Evolutionary conservation across 371 early-diverging fungal genomes (phyloP).

Genomic region (Mucor saturninus): DNA sequence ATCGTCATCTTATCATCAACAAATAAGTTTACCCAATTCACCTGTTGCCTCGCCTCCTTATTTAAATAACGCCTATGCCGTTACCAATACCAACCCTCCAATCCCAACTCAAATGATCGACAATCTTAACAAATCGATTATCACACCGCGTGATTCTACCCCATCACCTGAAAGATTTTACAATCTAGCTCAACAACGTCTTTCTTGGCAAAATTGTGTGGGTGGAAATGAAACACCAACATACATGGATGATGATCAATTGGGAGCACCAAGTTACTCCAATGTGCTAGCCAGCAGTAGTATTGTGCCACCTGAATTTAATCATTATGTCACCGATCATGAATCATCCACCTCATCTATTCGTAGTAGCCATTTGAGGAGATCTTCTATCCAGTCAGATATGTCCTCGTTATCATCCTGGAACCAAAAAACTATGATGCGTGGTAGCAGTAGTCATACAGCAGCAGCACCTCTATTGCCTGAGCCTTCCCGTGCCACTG

Average conservation of each 20-base stretch:
- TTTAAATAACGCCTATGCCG: not conserved
- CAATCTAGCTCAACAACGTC: conserved; percentile 46
- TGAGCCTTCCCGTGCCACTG: not conserved
- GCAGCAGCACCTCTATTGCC: not conserved
- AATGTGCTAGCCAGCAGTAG: not conserved
- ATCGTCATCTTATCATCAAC: conserved; percentile 1
- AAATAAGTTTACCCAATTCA: conserved; percentile 24
- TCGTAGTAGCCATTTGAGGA: conserved; percentile 46
- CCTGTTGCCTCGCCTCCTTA: conserved; percentile 26
- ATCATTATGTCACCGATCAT: conserved; percentile 42
- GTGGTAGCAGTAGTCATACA: conserved; percentile 1
- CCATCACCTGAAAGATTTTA: conserved; percentile 55
- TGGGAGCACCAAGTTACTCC: not conserved
- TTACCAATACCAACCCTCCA: not conserved
- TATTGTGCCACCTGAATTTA: conserved; percentile 33
- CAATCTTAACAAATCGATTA: conserved; percentile 3
- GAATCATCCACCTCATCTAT: conserved; percentile 52
- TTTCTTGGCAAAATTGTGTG: conserved; percentile 37
- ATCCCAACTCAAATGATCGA: conserved; percentile 7
- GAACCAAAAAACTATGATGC: conserved; percentile 15
- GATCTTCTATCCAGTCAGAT: conserved; percentile 50
- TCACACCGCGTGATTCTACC: conserved; percentile 30
- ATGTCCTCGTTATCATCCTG: conserved; percentile 31
- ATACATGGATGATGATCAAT: conserved; percentile 16
- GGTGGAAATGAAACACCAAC: conserved; percentile 31